Evolutionary conservation across 2,329 filamentous ascomycete species (phyloP).

Genomic region (Mollisia scopiformis): DNA sequence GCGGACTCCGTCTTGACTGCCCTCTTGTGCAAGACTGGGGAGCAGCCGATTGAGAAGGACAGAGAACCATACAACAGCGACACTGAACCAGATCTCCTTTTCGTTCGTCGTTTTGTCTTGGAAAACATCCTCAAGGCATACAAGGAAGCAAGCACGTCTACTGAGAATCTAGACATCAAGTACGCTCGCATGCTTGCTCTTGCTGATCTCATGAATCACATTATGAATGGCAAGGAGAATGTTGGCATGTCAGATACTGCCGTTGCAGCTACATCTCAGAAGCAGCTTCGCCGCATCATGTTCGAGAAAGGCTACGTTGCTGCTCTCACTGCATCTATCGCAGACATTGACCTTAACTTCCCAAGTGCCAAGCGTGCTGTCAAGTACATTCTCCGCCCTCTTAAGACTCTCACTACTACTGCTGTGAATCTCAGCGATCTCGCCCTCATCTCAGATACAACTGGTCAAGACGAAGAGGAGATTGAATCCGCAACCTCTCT

Average conservation of each 20-base stretch:
- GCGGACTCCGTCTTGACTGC: conserved; percentile 86
- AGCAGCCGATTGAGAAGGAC: conserved; percentile 64
- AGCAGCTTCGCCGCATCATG: conserved; percentile 91
- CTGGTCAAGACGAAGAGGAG: conserved; percentile 80
- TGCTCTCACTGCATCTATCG: conserved; percentile 86
- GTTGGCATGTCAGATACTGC: conserved; percentile 47
- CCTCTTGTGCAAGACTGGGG: conserved; percentile 84
- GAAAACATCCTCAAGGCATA: conserved; percentile 93
- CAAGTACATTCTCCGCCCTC: conserved; percentile 91
- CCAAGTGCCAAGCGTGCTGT: conserved; percentile 91
- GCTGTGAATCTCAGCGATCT: conserved; percentile 81
- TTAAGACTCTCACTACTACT: conserved; percentile 85
- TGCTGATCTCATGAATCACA: conserved; percentile 89
- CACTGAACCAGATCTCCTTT: conserved; percentile 81
- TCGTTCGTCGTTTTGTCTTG: conserved; percentile 92
- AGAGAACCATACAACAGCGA: conserved; percentile 67
- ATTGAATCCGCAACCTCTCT: conserved; percentile 86
- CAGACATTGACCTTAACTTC: conserved; percentile 94
- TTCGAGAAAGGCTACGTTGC: conserved; percentile 96
- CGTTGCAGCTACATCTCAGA: conserved; percentile 61
- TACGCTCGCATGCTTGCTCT: conserved; percentile 88
- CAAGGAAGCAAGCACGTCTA: conserved; percentile 80
- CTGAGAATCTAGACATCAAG: conserved; percentile 79
- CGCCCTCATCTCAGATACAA: conserved; percentile 64
- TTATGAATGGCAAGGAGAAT: conserved; percentile 81